phyloP scores from a whole-genome alignment of 495 filamentous ascomycete species.

The Saxophila tyrrhenica region DNA sequence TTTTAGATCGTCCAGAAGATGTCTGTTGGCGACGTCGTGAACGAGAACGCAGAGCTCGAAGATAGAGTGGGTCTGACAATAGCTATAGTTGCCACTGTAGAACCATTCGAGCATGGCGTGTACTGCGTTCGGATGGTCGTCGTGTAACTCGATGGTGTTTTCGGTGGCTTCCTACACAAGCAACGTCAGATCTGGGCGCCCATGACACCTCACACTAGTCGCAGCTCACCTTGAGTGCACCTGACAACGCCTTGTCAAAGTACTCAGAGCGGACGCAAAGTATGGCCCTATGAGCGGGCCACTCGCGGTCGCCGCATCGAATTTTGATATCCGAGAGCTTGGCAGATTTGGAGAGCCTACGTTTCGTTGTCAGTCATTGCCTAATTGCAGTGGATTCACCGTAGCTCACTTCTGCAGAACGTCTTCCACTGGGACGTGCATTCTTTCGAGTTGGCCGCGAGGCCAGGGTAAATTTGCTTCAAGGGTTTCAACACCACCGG shows the following conservation, averaged over 20 bases:
- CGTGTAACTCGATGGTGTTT: not conserved
- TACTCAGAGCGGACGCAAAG: not conserved
- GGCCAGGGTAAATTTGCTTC: no score
- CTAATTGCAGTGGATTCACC: no score
- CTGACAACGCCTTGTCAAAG: not conserved
- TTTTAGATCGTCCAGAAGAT: not conserved
- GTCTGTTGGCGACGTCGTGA: not conserved
- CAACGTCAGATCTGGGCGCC: not conserved
- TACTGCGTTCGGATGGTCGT: not conserved
- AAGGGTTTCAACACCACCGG: no score
- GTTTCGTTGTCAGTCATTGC: not conserved
- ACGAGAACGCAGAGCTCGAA: no score
- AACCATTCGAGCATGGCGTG: not conserved
- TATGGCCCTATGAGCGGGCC: not conserved
- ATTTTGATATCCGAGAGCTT: not conserved
- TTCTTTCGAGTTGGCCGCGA: no score
- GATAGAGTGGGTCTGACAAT: no score
- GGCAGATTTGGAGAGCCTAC: not conserved
- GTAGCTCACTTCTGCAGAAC: no score
- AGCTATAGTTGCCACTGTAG: not conserved
- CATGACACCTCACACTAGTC: no score
- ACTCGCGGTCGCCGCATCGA: not conserved
- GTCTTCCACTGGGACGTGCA: no score
- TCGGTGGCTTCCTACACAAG: not conserved
- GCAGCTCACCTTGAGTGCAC: not conserved